Evolutionary conservation across 805 yeast genomes (phyloP), one percentile per base, ranked within the genome.

Genomic region (Wickerhamiella bombiphila): DNA sequence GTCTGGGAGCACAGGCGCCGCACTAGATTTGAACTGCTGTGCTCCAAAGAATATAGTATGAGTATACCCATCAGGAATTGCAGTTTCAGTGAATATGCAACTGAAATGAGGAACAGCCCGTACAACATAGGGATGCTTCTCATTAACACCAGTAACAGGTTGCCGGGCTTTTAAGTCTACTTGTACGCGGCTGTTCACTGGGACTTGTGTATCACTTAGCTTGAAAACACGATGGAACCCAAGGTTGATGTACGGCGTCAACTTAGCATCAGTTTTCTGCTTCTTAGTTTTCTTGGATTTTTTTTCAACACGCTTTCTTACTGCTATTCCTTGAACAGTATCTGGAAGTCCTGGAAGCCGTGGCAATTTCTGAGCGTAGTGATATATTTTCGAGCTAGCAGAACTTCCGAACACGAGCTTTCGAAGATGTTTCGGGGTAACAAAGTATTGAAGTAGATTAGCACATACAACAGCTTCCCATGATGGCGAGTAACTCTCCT

Each of bases 341-440:
- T 77, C 79, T 20, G 91, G 91, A 37, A 85, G 58, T 2, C 76
- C 71, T 0, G 82, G 65, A 22, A 85, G 59, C 50, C 72, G 72
- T 28, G 94, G 95, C 41, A 79, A 64, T 44, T 69, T 71, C 25
- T 64, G 63, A 0, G 94, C 94, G 44, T 70, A 66, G 38, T 65
- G 65, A 53, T 80, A 71, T 51, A 49, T 39, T 28, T 44, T 44
- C 22, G 41, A 65, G 22, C 50, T 59, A 5, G 28, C 11, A 6
- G 32, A n/a, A 18, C 34, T 28, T 3, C 44, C 47, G 21, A 83
- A 81, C 3, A 77, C 65, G 2, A 75, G 58, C 42, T 76, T 75
- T 15, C 75, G 69, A 31, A 85, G 63, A 52, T 85, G 81, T 35
- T 82, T 79, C 1, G 95, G 94, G 0, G 94, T 83, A 13, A 83